phyloP scores from a whole-genome alignment of 2,329 filamentous ascomycete species.

The Alternaria arborescens region DNA sequence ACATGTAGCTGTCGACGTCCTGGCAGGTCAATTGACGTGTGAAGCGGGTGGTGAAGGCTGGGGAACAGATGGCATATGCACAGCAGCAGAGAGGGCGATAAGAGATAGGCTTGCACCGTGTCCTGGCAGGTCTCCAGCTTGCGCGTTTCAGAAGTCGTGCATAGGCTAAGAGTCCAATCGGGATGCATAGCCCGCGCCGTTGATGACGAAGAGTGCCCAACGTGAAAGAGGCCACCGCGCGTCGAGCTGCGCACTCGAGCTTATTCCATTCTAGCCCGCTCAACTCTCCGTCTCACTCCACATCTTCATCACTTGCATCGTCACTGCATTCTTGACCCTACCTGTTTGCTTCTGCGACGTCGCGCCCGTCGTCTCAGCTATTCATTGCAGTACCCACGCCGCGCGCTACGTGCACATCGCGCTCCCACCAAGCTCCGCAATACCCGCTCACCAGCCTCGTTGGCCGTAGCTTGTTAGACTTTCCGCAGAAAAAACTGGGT shows the following conservation, averaged over 20 bases:
- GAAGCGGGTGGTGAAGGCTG: background rate
- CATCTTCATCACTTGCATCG: background rate
- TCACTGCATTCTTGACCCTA: background rate
- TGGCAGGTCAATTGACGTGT: background rate
- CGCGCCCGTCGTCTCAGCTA: conserved; percentile 19
- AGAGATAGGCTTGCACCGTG: background rate
- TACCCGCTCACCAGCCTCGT: conserved; percentile 36
- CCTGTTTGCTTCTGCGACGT: conserved; percentile 10
- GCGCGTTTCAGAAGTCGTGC: conserved; percentile 9
- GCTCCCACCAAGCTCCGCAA: conserved; percentile 24
- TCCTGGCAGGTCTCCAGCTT: background rate
- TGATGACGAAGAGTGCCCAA: conserved; percentile 12
- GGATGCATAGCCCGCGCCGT: conserved; percentile 4
- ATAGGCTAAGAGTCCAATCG: conserved; percentile 14
- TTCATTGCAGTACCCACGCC: conserved; percentile 24
- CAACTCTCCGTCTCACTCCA: background rate
- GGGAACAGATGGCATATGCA: background rate
- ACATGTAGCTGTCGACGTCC: background rate
- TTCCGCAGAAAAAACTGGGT: conserved; percentile 30
- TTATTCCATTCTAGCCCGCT: background rate
- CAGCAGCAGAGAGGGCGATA: background rate
- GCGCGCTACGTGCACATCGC: conserved; percentile 11
- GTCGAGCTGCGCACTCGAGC: background rate
- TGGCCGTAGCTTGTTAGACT: conserved; percentile 24
- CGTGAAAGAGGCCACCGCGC: background rate